A percentile compares a stretch with the other conserved stretches of the same genome.
Conservation (phyloP, 768 basidiomycete species). For the Mycena amicta region DNA sequence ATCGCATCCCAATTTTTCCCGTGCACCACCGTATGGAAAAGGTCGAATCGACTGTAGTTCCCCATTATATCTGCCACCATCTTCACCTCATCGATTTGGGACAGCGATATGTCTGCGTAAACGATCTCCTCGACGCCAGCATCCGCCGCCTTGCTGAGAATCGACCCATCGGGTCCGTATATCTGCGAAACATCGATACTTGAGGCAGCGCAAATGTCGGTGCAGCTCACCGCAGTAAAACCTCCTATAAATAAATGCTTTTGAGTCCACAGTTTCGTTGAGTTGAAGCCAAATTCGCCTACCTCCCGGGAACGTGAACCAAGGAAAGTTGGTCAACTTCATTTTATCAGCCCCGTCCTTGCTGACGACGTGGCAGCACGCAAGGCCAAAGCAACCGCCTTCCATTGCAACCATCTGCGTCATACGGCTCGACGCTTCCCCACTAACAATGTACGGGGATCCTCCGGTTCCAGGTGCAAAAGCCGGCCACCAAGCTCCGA, state of each 20-base stretch:
- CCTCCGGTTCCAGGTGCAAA: constrained; percentile 29
- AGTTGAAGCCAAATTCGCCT: no score
- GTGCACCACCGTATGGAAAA: constrained; percentile 29
- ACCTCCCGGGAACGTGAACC: constrained; percentile 32
- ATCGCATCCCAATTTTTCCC: constrained; percentile 31
- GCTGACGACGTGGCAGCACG: constrained; percentile 32
- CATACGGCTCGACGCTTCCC: constrained; percentile 33
- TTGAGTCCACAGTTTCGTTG: no score
- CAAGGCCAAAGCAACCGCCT: constrained; percentile 33
- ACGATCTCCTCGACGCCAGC: constrained; percentile 30
- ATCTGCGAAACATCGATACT: constrained; percentile 19
- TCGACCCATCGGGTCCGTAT: constrained; percentile 34
- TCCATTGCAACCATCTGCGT: constrained; percentile 34
- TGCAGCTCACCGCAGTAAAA: constrained; percentile 27
- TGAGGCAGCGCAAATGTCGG: no score
- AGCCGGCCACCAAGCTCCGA: constrained; percentile 35
- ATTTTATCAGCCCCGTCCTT: constrained; percentile 31
- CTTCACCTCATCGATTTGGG: constrained; percentile 33
- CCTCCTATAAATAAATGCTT: no score
- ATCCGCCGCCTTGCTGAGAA: constrained; percentile 25
- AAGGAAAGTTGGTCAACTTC: constrained; percentile 32
- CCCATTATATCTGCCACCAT: constrained; percentile 30
- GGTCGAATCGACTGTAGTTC: constrained; percentile 31
- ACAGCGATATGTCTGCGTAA: constrained; percentile 32
- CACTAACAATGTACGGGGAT: constrained; percentile 32